Base-by-base conservation (phyloP, 1,284 basidiomycete genomes). In the Trametes pubescens region DNA sequence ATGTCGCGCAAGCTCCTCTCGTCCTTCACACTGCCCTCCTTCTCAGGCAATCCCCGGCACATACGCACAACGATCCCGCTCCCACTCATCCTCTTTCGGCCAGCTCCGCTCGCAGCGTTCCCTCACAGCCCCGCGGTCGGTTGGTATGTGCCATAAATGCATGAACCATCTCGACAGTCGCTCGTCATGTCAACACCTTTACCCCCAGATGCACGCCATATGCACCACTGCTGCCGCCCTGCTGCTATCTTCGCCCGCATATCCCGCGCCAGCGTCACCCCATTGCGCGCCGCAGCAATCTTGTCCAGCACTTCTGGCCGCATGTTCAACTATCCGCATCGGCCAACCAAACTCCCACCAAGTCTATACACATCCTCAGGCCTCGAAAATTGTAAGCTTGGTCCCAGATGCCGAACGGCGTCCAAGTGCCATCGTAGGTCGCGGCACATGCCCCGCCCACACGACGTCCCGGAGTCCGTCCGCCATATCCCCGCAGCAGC, bases 401-500 rank as follows among this genome's bases (percentile, higher is more conserved):
- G 37, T 13, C 46, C 18, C 4, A 24, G 18, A 16, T 24, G 35
- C 34, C 10, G 13, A 11, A 52, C 10, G 35, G 26, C 22, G 35
- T 21, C 18, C 53, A 14, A n/a, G 34, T 16, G 37, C 51, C n/a
- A 18, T 16, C 49, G 5, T 18, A n/a, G 35, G 35, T 22, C 60
- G 38, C 51, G 34, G 51, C 57, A 54, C 57, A 59, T 57, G 37
- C 29, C 55, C 32, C 22, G 8, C 21, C 18, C 51, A 26, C 35
- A 46, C 59, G 49, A 53, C 51, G 40, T 10, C 47, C 34, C 67
- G 67, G 55, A 32, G 26, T 68, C 51, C 64, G 57, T 32, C 67
- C 67, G 64, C 47, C 54, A 21, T 51, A 62, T 62, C 60, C 34
- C 67, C 67, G 64, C 59, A 62, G 64, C 59, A 62, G 35, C n/a